Evolutionary conservation across 352 stramenopile genomes (phyloP).

Genomic region (Pythium aquatile): DNA sequence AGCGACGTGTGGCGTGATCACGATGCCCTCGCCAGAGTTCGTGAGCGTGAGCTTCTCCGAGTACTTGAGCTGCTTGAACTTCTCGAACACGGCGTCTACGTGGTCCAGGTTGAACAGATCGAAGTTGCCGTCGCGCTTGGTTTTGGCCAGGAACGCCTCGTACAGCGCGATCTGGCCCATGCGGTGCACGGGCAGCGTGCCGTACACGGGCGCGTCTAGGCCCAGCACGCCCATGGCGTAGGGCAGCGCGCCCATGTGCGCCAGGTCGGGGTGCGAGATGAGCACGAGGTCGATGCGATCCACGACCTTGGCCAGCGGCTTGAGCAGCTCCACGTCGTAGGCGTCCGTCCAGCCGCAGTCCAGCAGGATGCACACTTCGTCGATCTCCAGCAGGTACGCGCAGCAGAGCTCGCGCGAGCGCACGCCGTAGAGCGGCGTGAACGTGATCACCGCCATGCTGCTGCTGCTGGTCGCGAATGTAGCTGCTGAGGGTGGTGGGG

Average conservation of each 20-base stretch:
- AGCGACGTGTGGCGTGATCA: slow-evolving; percentile 93
- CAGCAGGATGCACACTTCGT: slow-evolving; percentile 90
- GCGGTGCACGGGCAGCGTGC: slow-evolving; percentile 94
- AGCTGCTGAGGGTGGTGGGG: neutral
- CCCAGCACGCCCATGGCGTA: slow-evolving; percentile 88
- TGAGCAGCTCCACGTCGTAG: slow-evolving; percentile 84
- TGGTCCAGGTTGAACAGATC: slow-evolving; percentile 92
- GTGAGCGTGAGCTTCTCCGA: slow-evolving; percentile 91
- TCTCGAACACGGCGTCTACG: slow-evolving; percentile 92
- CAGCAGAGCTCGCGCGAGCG: slow-evolving; percentile 78
- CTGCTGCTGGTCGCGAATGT: neutral
- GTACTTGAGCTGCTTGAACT: slow-evolving; percentile 95
- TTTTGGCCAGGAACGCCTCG: slow-evolving; percentile 92
- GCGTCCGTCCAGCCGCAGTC: slow-evolving; percentile 91
- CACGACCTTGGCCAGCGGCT: slow-evolving; percentile 79
- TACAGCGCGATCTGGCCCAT: slow-evolving; percentile 97
- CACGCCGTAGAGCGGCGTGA: slow-evolving; percentile 89
- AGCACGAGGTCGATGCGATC: slow-evolving; percentile 88
- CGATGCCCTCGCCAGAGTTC: slow-evolving; percentile 82
- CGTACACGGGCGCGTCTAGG: slow-evolving; percentile 89
- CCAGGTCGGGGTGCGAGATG: slow-evolving; percentile 88
- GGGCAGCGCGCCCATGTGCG: slow-evolving; percentile 88
- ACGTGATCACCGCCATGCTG: slow-evolving; percentile 88
- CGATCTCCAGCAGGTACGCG: slow-evolving; percentile 88
- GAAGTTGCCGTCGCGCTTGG: slow-evolving; percentile 90